phyloP scores from a whole-genome alignment of 495 filamentous ascomycete species.

The Cryomyces minteri region DNA sequence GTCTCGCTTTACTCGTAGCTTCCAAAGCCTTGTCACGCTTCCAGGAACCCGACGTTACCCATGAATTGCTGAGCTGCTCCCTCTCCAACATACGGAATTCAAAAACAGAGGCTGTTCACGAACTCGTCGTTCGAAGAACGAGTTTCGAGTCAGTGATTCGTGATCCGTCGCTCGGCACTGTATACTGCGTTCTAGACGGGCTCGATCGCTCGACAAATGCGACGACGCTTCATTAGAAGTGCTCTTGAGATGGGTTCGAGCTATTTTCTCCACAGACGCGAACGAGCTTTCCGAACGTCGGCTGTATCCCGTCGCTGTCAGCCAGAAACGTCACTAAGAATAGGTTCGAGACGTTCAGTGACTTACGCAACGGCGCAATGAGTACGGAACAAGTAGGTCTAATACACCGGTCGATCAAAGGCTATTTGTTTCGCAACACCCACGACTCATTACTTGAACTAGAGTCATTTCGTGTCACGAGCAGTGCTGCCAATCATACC shows the following conservation, averaged over 20 bases:
- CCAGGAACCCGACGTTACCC: no score
- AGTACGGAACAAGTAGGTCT: slow-evolving; percentile 10
- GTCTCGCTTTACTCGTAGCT: no score
- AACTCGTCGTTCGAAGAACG: slow-evolving; percentile 16
- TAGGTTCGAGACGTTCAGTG: no score
- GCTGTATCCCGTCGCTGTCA: slow-evolving; percentile 22
- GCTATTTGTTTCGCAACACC: slow-evolving; percentile 12
- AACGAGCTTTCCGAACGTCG: slow-evolving; percentile 2
- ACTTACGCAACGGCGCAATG: no score
- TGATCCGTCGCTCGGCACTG: slow-evolving; percentile 11
- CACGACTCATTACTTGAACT: slow-evolving; percentile 5
- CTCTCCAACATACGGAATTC: slow-evolving; percentile 10
- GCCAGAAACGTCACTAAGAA: not conserved
- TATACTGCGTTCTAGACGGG: slow-evolving; percentile 26
- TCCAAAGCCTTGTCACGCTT: no score
- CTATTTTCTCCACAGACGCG: slow-evolving; percentile 8
- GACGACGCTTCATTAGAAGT: slow-evolving; percentile 20
- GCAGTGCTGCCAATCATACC: no score
- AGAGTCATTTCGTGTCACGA: slow-evolving; percentile 10
- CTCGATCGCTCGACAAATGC: slow-evolving; percentile 30
- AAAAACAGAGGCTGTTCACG: slow-evolving; percentile 16
- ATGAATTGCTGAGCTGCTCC: no score
- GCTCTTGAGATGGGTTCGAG: slow-evolving; percentile 17
- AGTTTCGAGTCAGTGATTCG: slow-evolving; percentile 18
- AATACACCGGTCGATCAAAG: slow-evolving; percentile 21